phyloP scores from a whole-genome alignment of 441 rosid genomes.

The Corymbia calophylla region DNA sequence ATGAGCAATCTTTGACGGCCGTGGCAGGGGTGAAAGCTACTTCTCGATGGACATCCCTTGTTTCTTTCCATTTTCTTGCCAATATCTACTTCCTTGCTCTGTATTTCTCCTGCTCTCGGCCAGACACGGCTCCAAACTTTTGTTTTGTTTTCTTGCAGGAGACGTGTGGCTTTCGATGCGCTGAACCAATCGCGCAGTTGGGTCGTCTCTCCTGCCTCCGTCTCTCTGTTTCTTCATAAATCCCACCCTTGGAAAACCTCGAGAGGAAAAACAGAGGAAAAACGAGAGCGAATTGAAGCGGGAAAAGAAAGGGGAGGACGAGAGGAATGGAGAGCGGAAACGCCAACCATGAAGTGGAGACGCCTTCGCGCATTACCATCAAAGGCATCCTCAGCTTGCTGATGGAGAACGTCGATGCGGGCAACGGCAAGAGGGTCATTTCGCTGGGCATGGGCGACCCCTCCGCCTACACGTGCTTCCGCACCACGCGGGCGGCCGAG shows the following conservation, averaged over 20 bases:
- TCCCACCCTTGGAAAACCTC: background rate
- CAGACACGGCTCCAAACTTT: background rate
- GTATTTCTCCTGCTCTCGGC: background rate
- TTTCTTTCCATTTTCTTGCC: background rate
- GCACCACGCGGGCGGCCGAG: conserved; percentile 45
- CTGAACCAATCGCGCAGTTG: background rate
- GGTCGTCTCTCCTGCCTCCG: background rate
- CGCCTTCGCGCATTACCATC: conserved; percentile 49
- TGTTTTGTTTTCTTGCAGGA: conserved; percentile 20
- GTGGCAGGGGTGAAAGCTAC: background rate
- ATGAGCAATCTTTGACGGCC: background rate
- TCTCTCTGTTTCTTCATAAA: background rate
- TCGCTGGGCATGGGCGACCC: conserved; percentile 94
- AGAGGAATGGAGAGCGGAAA: background rate
- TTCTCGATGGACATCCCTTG: background rate
- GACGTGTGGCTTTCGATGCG: conserved; percentile 22
- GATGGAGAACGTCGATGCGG: conserved; percentile 43
- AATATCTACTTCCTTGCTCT: background rate
- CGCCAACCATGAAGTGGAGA: conserved; percentile 20
- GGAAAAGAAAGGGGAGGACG: background rate
- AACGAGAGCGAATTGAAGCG: background rate
- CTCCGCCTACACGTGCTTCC: conserved; percentile 71
- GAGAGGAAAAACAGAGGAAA: background rate
- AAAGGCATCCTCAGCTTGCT: conserved; percentile 76
- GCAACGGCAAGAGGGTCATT: conserved; percentile 35